Base-by-base conservation (phyloP, 2,329 filamentous ascomycete species). In the Colletotrichum musae region DNA sequence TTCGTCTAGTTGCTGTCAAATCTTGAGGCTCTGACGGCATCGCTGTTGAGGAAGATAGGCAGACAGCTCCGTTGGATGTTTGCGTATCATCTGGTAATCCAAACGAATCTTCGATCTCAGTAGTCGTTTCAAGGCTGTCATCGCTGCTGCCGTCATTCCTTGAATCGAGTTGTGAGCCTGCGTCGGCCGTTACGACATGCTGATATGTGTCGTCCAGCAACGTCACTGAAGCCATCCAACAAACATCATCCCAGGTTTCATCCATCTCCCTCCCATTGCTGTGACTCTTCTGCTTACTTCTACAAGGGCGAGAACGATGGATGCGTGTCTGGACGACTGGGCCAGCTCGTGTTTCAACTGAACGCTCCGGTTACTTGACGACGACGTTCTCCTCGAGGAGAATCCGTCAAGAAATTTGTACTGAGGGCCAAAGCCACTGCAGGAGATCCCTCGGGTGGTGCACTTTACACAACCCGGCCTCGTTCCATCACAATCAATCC, bases 401-500 rank as follows among this genome's bases (percentile, higher is more conserved):
- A 73, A 60, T 4, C 73, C 70, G 53, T 74, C 68, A 10, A 64
- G 32, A 47, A 80, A 80, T 9, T 77, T 73, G 48, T 76, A 77
- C 52, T 74, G 68, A n/a, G 69, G 54, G 1, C 74, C 76, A 4
- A 74, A 71, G 0, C 79, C 79, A 9, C 75, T 76, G 62, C 79
- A 81, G 1, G 70, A 58, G 3, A 80, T 64, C 1, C 77, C 77
- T 28, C 75, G 76, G 4, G 74, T 74, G 12, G 71, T 28, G 45
- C 79, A 81, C 59, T 81, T 81, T 0, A 58, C 41, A 58, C 79
- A 81, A 6, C 61, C 64, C 2, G 79, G 79, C 26, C 76, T 70
- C 6, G 71, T 72, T n/a, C 73, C 65, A 64, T 81, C 79, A 61
- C 79, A 81, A 58, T 77, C 69, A 24, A 81, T 78, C 12, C 79